Percentiles rank a stretch among this genome's conserved stretches.
Evolutionary conservation across 805 yeast genomes (phyloP).

Genomic region (Vanderwaltozyma tropicalis): DNA sequence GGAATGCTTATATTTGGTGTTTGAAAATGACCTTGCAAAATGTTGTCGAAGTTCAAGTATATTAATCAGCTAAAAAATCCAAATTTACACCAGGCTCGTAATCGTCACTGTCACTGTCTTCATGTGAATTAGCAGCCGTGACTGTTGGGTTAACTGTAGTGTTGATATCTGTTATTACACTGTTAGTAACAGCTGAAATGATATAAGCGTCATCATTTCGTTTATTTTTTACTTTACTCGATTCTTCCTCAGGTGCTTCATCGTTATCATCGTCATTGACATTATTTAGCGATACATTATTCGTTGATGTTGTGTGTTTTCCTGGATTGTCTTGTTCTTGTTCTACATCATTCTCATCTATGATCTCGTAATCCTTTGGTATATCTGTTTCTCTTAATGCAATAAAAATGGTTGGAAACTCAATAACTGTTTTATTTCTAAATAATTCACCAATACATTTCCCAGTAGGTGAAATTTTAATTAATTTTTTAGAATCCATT

Average conservation of each 20-base stretch:
- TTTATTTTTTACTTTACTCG: slow-evolving; percentile 4
- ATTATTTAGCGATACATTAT: slow-evolving; percentile 2
- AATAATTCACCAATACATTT: slow-evolving; percentile 39
- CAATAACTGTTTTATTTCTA: slow-evolving; percentile 53
- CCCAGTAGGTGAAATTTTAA: slow-evolving; percentile 28
- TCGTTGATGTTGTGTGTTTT: not conserved
- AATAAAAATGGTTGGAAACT: slow-evolving; percentile 62
- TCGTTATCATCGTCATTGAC: slow-evolving; percentile 3
- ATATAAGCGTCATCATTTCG: no score
- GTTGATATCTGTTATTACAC: no score
- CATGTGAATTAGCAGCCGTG: not conserved
- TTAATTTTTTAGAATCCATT: slow-evolving; percentile 30
- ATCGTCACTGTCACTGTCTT: slow-evolving; percentile 15
- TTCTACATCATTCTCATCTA: slow-evolving; percentile 17
- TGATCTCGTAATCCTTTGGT: slow-evolving; percentile 21
- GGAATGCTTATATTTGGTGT: no score
- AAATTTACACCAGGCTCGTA: slow-evolving; percentile 21
- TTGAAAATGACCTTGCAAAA: no score
- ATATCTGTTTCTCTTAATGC: slow-evolving; percentile 18
- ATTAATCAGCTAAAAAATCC: slow-evolving; percentile 13
- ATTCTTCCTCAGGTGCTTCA: slow-evolving; percentile 13
- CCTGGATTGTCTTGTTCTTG: slow-evolving; percentile 25
- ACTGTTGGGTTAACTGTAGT: not conserved
- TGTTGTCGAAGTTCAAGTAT: no score
- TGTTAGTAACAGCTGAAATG: no score